Conservation (phyloP, 495 filamentous ascomycete species). For the Aspergillus campestris region DNA sequence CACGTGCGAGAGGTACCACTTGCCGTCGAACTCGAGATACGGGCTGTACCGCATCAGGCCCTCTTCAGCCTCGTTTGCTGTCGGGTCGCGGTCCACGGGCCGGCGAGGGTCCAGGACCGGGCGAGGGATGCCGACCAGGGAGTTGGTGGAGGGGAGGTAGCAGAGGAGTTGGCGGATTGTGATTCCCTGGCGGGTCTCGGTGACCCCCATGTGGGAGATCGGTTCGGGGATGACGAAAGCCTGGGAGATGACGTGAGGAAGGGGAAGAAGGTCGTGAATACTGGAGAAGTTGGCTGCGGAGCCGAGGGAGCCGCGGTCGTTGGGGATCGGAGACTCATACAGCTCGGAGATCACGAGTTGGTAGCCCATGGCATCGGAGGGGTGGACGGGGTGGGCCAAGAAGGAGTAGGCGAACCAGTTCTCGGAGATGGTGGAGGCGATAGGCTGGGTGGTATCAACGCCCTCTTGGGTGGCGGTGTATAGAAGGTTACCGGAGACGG, state of each 20-base stretch:
- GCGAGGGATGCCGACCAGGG: slow-evolving; percentile 73
- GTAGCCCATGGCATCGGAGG: slow-evolving; percentile 66
- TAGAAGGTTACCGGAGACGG: slow-evolving; percentile 72
- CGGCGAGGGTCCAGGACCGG: slow-evolving; percentile 76
- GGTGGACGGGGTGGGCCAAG: slow-evolving; percentile 48
- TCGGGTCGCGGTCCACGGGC: slow-evolving; percentile 77
- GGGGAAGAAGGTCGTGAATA: slow-evolving; percentile 43
- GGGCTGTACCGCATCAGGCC: slow-evolving; percentile 71
- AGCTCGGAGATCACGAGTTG: slow-evolving; percentile 82
- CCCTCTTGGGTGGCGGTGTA: slow-evolving; percentile 60
- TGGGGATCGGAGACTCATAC: slow-evolving; percentile 73
- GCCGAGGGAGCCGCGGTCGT: slow-evolving; percentile 77
- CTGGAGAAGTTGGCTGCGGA: slow-evolving; percentile 63
- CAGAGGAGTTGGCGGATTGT: slow-evolving; percentile 76
- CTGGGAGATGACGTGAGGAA: slow-evolving; percentile 69
- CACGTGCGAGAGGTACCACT: slow-evolving; percentile 71
- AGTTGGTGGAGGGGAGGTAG: slow-evolving; percentile 57
- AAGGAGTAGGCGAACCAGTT: slow-evolving; percentile 97
- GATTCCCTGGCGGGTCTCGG: slow-evolving; percentile 88
- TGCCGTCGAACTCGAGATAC: slow-evolving; percentile 74
- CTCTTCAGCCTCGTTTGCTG: slow-evolving; percentile 68
- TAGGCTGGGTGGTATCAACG: slow-evolving; percentile 66
- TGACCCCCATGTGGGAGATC: slow-evolving; percentile 71
- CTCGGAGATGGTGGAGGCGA: slow-evolving; percentile 72
- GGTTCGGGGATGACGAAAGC: slow-evolving; percentile 68